Conservation (phyloP, 2,329 filamentous ascomycete genomes). For the Penicillium verrucosum region DNA sequence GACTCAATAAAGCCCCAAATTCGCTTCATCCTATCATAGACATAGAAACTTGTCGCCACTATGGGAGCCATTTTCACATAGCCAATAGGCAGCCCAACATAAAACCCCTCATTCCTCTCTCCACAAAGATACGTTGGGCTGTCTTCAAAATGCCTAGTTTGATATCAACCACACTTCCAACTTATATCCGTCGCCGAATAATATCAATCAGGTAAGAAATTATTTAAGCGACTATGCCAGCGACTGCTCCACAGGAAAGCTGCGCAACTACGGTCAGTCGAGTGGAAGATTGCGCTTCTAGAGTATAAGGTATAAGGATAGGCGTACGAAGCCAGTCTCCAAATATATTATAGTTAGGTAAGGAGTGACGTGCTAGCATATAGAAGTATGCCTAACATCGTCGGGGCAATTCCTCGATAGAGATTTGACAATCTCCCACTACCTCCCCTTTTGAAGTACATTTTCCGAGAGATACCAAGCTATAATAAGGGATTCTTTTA, state of each 20-base stretch:
- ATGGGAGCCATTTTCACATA: slow-evolving; percentile 94
- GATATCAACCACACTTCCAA: slow-evolving; percentile 88
- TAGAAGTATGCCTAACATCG: slow-evolving; percentile 88
- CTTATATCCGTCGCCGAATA: slow-evolving; percentile 89
- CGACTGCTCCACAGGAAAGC: slow-evolving; percentile 63
- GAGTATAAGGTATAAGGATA: slow-evolving; percentile 67
- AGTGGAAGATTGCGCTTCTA: slow-evolving; percentile 53
- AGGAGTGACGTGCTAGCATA: slow-evolving; percentile 96
- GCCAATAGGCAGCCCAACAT: slow-evolving; percentile 87
- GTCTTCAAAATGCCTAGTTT: slow-evolving; percentile 79
- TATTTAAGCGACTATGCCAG: slow-evolving; percentile 85
- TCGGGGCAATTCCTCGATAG: slow-evolving; percentile 88
- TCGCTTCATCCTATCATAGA: slow-evolving; percentile 54
- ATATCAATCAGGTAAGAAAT: slow-evolving; percentile 92
- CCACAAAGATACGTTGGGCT: slow-evolving; percentile 66
- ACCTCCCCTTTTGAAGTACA: slow-evolving; percentile 71
- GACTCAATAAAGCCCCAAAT: background rate
- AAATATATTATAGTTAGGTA: slow-evolving; percentile 74
- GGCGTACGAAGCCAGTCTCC: slow-evolving; percentile 79
- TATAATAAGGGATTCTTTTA: slow-evolving; percentile 63
- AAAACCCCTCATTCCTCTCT: slow-evolving; percentile 77
- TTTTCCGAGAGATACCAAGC: slow-evolving; percentile 71
- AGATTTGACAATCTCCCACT: slow-evolving; percentile 76
- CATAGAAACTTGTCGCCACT: slow-evolving; percentile 69
- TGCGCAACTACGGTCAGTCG: background rate